Evolutionary conservation across 495 filamentous ascomycete genomes (phyloP).

Genomic region (Arthonia radiata): DNA sequence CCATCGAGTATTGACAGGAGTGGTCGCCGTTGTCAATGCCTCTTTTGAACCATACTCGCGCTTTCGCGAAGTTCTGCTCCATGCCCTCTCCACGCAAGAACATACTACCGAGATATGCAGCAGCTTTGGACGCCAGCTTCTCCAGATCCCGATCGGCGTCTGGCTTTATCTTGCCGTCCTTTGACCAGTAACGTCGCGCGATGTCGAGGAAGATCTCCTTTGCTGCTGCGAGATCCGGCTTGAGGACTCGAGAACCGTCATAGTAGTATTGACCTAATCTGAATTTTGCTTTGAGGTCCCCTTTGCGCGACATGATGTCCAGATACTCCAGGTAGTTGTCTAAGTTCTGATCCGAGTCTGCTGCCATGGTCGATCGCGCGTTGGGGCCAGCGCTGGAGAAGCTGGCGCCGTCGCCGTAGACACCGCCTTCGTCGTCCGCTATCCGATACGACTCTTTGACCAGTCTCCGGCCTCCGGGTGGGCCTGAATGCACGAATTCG

Average conservation of each 20-base stretch:
- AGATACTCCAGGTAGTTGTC: conserved; percentile 91
- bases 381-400: conserved; percentile 76
- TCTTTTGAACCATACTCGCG: conserved; percentile 65
- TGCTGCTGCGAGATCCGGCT: conserved; percentile 46
- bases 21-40: conserved; percentile 59
- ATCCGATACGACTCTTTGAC: conserved; percentile 49
- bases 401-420: conserved; percentile 87
- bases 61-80: conserved; percentile 49
- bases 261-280: conserved; percentile 74
- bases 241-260: conserved; percentile 55
- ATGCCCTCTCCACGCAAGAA: conserved; percentile 80
- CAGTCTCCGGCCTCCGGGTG: conserved; percentile 68
- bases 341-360: conserved; percentile 54
- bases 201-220: conserved; percentile 65
- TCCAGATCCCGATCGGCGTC: conserved; percentile 32
- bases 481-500: conserved; percentile 58
- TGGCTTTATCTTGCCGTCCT: conserved; percentile 35
- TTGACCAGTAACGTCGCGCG: conserved; percentile 68
- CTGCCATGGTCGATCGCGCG: conserved; percentile 41
- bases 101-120: conserved; percentile 82
- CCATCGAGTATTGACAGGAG: conserved; percentile 65
- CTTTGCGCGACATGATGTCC: conserved; percentile 81
- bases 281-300: conserved; percentile 77
- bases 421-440: conserved; percentile 74
- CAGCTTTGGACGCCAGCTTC: conserved; percentile 67